Conservation (phyloP, 805 yeast species). For the Metschnikowia peoriensis region DNA sequence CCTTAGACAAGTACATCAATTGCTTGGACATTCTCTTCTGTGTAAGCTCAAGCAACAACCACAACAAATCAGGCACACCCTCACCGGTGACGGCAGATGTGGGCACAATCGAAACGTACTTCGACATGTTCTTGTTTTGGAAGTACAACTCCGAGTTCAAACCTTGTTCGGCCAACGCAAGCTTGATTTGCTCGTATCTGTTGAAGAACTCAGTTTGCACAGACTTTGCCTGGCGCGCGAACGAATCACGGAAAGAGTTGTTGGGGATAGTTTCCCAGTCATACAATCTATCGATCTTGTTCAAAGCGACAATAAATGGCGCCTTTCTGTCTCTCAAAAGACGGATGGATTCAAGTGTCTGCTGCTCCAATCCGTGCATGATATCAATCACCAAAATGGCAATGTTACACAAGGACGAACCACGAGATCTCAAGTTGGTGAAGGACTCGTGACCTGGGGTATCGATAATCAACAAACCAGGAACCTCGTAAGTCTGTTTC, state of each 20-base stretch:
- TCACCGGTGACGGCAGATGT: conserved; percentile 99
- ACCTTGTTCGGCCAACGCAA: conserved; percentile 96
- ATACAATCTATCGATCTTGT: conserved; percentile 95
- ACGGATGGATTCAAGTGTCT: conserved; percentile 90
- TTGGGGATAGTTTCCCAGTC: conserved; percentile 92
- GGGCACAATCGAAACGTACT: conserved; percentile 94
- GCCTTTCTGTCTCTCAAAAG: conserved; percentile 95
- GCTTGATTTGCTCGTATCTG: conserved; percentile 78
- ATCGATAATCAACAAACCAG: conserved; percentile 94
- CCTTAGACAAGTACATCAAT: conserved; percentile 89
- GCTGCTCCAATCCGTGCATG: conserved; percentile 99
- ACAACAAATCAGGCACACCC: conserved; percentile 98
- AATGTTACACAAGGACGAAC: conserved; percentile 98
- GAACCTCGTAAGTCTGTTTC: conserved; percentile 86
- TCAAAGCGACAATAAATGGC: conserved; percentile 94
- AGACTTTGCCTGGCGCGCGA: conserved; percentile 73
- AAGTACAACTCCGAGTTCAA: conserved; percentile 94
- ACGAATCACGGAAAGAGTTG: conserved; percentile 94
- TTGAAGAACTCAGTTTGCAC: conserved; percentile 92
- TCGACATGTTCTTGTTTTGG: conserved; percentile 91
- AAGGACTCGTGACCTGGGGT: conserved; percentile 99
- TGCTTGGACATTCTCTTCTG: conserved; percentile 99
- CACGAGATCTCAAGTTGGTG: conserved; percentile 96
- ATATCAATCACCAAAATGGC: conserved; percentile 98
- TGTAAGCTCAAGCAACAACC: conserved; percentile 91